Evolutionary conservation across 2,329 filamentous ascomycete genomes (phyloP), one percentile per base, ranked within the genome.

Genomic region (Colletotrichum sp.): DNA sequence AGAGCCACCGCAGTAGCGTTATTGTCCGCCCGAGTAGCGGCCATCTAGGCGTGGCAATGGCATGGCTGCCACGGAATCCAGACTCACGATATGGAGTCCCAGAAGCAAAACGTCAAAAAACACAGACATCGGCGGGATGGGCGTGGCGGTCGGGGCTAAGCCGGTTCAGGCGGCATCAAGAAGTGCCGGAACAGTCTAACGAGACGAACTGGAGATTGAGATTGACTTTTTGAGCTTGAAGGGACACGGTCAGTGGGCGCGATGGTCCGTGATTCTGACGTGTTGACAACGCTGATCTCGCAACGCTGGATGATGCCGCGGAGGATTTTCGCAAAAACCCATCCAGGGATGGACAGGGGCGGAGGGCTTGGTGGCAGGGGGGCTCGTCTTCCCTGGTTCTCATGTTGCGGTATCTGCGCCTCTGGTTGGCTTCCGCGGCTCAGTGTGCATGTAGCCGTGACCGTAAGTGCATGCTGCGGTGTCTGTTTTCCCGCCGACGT

Each of bases 231-330:
- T 75, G 70, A 75, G 73, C 73, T 75, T 73, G 70, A 69, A 65
- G 64, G 60, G 34, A 64, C 58, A 73, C 73, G 70, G 70, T 28
- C 64, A 30, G 36, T 70, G 28, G 67, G 56, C 67, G 58, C 56
- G 26, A 24, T 75, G 73, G 62, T 24, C 62, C 38, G 73, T 75
- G 61, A 43, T 67, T 64, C 73, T 75, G 69, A 75, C 64, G 70
- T 75, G 64, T 73, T 75, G 73, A 65, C 70, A 75, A 60, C 58
- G 73, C 56, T 75, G 73, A 73, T 75, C 73, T 75, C 56, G 70
- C 70, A 58, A 68, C 64, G 70, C 70, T 60, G 64, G 73, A 73
- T 43, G 73, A 65, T 36, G 64, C 32, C 73, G 69, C 62, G 55
- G 69, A 72, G 73, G 61, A 70, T 72, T 75, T 75, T 75, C 30